Conservation (phyloP, 106 monocot genomes). For the Dioscorea alata region DNA sequence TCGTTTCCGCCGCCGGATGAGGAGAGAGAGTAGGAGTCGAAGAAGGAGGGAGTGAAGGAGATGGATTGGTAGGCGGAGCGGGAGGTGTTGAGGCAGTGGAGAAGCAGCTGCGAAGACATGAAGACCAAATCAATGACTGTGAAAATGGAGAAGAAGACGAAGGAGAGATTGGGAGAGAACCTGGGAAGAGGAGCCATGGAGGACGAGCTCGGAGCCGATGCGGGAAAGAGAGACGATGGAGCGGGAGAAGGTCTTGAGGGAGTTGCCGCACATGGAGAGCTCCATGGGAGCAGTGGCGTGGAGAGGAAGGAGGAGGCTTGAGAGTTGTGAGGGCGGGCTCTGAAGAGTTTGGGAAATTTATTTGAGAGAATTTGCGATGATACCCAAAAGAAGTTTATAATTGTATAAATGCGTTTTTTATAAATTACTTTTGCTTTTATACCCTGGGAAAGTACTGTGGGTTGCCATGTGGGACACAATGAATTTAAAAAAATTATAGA, state of each 20-base stretch:
- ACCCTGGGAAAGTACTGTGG: too few relatives aligned
- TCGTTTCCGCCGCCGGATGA: conserved; percentile 5
- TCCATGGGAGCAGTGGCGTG: conserved; percentile 36
- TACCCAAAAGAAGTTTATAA: neutral
- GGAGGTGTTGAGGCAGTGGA: conserved; percentile 87
- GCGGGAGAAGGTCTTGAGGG: conserved; percentile 70
- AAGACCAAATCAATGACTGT: neutral
- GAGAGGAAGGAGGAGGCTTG: neutral
- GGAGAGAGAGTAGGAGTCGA: conserved; percentile 48
- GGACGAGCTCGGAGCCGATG: conserved; percentile 81
- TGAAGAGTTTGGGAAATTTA: neutral
- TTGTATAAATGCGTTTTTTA: neutral
- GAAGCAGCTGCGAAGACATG: conserved; percentile 35
- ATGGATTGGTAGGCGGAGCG: conserved; percentile 87
- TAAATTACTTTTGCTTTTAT: neutral
- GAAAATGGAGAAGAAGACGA: neutral
- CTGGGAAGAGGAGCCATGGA: conserved; percentile 60
- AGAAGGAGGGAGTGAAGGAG: conserved; percentile 59
- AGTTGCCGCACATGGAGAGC: conserved; percentile 66
- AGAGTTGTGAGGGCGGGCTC: neutral
- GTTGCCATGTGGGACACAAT: too few relatives aligned
- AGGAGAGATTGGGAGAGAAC: conserved; percentile 12
- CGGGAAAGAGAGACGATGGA: conserved; percentile 83
- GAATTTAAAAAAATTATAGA: too few relatives aligned
- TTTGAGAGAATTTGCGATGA: neutral